Conservation (phyloP, 2,329 filamentous ascomycete species). For the Dothistroma pini region DNA sequence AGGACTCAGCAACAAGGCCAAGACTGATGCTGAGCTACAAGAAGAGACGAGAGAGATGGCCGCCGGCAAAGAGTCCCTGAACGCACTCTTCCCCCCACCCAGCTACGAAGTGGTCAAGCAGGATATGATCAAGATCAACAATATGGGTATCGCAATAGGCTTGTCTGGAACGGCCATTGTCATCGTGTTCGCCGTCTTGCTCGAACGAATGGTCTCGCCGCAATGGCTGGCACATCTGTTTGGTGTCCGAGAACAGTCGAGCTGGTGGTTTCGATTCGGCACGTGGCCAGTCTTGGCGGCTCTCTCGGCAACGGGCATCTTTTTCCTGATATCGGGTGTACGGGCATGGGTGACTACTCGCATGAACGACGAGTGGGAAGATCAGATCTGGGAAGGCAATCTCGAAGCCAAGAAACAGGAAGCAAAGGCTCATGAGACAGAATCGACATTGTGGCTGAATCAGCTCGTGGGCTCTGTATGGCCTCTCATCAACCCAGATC, state of each 20-base stretch:
- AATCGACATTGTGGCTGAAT: constrained; percentile 70
- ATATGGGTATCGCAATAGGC: constrained; percentile 42
- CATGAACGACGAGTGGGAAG: constrained; percentile 61
- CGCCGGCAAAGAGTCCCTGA: constrained; percentile 44
- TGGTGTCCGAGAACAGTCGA: constrained; percentile 5
- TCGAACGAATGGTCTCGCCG: constrained; percentile 22
- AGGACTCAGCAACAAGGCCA: constrained; percentile 44
- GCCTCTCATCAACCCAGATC: constrained; percentile 71
- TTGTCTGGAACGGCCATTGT: constrained; percentile 33
- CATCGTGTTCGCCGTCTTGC: constrained; percentile 30
- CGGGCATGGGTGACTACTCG: constrained; percentile 60
- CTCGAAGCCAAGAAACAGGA: constrained; percentile 51
- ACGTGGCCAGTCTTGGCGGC: constrained; percentile 23
- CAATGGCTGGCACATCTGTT: constrained; percentile 11
- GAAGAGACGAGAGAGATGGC: constrained; percentile 43
- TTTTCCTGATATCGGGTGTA: constrained; percentile 24
- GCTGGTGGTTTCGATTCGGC: constrained; percentile 14
- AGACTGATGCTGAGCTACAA: constrained; percentile 43
- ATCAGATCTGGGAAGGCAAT: constrained; percentile 66
- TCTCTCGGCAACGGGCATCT: constrained; percentile 17
- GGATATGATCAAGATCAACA: constrained; percentile 46
- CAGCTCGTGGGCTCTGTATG: constrained; percentile 64
- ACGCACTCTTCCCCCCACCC: constrained; percentile 53
- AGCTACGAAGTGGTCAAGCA: constrained; percentile 44
- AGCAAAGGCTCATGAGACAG: constrained; percentile 51